These are phyloP conservation scores for Cardamine resedifolia DNA, from an alignment of 345 rosid species.

Conservation along the genomic window DNA sequence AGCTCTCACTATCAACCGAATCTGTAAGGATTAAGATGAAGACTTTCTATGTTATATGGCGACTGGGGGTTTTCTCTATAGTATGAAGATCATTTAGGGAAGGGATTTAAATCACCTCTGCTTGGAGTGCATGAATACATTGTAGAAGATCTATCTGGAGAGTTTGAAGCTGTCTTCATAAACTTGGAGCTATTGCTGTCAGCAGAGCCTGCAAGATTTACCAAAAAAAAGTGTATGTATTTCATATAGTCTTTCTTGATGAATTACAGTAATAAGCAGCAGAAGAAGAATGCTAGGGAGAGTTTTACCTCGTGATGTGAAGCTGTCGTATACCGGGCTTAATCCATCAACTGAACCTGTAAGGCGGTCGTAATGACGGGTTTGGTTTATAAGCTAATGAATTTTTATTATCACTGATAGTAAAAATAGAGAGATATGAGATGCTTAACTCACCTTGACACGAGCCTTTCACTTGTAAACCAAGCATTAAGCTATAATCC, in stretches of 20 bases:
- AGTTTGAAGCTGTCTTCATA: slow-evolving; percentile 35
- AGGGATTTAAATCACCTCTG: slow-evolving; percentile 24
- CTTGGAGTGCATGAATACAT: slow-evolving; percentile 41
- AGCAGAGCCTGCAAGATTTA: slow-evolving; percentile 35
- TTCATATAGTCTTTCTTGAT: not conserved
- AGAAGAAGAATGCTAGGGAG: not conserved
- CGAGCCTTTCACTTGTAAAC: slow-evolving; percentile 45
- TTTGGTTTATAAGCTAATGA: not conserved
- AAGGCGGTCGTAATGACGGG: not conserved
- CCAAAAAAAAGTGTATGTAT: not conserved
- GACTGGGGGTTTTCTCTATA: not conserved
- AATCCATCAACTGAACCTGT: slow-evolving; percentile 35
- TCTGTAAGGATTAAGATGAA: slow-evolving; percentile 15
- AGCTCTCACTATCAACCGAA: slow-evolving; percentile 36
- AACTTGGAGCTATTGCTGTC: slow-evolving; percentile 26
- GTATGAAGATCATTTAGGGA: not conserved
- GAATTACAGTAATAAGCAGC: not conserved
- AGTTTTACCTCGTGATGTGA: slow-evolving; percentile 32
- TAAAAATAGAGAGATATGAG: slow-evolving; percentile 6
- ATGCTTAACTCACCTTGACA: slow-evolving; percentile 40
- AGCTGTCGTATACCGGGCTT: slow-evolving; percentile 33
- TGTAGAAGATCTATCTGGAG: slow-evolving; percentile 36
- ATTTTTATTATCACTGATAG: not conserved
- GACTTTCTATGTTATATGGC: not conserved
- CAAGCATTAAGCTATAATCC: slow-evolving; percentile 58